Percentiles rank a stretch among this genome's conserved stretches.
Evolutionary conservation across 1,284 basidiomycete species (phyloP).

Genomic region (Ceratobasidium sp.): DNA sequence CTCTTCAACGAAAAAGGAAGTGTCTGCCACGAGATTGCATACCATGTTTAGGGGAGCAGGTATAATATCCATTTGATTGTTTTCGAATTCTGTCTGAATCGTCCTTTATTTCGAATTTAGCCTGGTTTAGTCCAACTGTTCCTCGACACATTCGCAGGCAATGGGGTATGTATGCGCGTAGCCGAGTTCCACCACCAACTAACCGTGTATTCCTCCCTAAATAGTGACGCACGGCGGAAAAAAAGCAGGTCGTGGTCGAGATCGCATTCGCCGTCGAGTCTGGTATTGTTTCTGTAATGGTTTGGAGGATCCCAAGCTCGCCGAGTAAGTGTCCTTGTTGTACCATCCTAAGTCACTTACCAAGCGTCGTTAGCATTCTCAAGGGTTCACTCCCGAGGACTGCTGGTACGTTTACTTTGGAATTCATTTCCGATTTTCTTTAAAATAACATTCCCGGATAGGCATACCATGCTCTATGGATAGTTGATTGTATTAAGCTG

Average conservation of each 20-base stretch:
- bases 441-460: neutral
- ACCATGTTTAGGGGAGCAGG: constrained; percentile 41
- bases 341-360: neutral
- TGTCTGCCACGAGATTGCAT: neutral
- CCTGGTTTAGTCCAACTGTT: constrained; percentile 44
- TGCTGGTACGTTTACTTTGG: constrained; percentile 10
- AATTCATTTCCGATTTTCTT: too few species aligned
- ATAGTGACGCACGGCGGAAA: constrained; percentile 36
- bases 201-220: neutral
- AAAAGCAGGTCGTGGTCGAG: constrained; percentile 33
- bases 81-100: neutral
- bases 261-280: constrained; percentile 36
- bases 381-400: constrained; percentile 35
- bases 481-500: constrained; percentile 24
- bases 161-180: constrained; percentile 41
- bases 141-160: constrained; percentile 37
- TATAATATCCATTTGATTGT: neutral
- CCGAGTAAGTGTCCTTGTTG: constrained; percentile 20
- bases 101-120: neutral
- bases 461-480: constrained; percentile 42
- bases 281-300: constrained; percentile 45
- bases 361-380: constrained; percentile 24
- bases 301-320: constrained; percentile 35
- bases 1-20: neutral
- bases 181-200: too few species aligned